Conservation (phyloP, 164 flowering plant species). For the Akebia trifoliata region DNA sequence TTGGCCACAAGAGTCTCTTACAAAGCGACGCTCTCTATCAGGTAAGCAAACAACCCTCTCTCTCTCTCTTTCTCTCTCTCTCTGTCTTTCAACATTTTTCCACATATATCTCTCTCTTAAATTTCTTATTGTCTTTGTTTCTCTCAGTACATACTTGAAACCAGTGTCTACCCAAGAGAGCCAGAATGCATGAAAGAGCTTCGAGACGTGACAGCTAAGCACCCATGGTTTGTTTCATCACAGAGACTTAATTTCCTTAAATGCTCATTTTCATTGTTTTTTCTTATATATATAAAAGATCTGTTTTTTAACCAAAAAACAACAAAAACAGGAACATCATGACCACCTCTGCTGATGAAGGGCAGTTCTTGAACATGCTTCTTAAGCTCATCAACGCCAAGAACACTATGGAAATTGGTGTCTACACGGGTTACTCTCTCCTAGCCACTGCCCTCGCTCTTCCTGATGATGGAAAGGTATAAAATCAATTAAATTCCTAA, state of each 20-base stretch:
- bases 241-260: not conserved
- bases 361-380: conserved; percentile 57
- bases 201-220: conserved; percentile 52
- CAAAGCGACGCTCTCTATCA: conserved; percentile 83
- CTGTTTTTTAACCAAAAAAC: not conserved
- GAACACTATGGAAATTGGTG: conserved; percentile 64
- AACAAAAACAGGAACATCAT: conserved; percentile 39
- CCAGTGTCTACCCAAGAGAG: conserved; percentile 67
- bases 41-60: conserved; percentile 27
- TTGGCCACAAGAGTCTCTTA: conserved; percentile 86
- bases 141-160: conserved; percentile 55
- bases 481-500: not conserved
- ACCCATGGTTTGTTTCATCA: conserved; percentile 48
- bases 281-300: not conserved
- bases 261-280: not conserved
- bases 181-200: conserved; percentile 51
- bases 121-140: not conserved
- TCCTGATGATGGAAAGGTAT: conserved; percentile 61
- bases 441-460: conserved; percentile 62
- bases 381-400: conserved; percentile 58
- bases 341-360: conserved; percentile 67
- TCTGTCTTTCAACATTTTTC: not conserved
- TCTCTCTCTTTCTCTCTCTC: not conserved
- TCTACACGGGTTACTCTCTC: conserved; percentile 62
- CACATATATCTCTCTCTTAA: not conserved